Percentiles rank a stretch among this genome's conserved stretches.
Conservation (phyloP, 164 flowering plant genomes). For the Amborella trichopoda region DNA sequence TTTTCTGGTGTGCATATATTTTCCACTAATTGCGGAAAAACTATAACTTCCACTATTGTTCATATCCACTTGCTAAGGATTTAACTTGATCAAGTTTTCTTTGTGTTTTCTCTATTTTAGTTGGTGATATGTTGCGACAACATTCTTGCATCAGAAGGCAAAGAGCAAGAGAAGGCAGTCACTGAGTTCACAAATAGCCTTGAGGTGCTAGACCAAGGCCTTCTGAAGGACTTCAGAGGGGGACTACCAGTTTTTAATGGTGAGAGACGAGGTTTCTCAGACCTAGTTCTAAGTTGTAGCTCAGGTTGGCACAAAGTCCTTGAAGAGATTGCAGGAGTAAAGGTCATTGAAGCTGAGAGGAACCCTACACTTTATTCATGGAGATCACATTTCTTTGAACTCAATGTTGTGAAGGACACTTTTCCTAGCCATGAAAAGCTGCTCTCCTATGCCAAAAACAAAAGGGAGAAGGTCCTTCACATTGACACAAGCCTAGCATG, state of each 20-base stretch:
- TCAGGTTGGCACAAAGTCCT: background rate
- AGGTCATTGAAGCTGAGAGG: background rate
- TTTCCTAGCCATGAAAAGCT: background rate
- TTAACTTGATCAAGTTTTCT: too few species aligned
- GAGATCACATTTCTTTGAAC: background rate
- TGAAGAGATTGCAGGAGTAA: background rate
- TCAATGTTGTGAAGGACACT: background rate
- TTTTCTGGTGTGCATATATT: too few species aligned
- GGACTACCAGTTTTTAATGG: background rate
- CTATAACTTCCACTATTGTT: too few species aligned
- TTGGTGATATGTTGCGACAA: background rate
- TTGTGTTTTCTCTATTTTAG: too few species aligned
- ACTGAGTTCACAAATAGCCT: background rate
- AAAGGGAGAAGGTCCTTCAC: too few species aligned
- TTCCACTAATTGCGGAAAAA: too few species aligned
- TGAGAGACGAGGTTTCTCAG: background rate
- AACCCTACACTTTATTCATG: background rate
- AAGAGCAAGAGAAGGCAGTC: background rate
- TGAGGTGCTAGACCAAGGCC: background rate
- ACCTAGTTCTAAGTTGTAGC: background rate
- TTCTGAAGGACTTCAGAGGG: background rate
- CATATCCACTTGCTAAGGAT: too few species aligned
- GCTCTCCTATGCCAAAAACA: background rate
- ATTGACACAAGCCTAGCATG: too few species aligned
- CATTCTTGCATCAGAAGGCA: background rate